Evolutionary conservation across 495 filamentous ascomycete genomes (phyloP).

Genomic region (Hypoxylon perforatum): DNA sequence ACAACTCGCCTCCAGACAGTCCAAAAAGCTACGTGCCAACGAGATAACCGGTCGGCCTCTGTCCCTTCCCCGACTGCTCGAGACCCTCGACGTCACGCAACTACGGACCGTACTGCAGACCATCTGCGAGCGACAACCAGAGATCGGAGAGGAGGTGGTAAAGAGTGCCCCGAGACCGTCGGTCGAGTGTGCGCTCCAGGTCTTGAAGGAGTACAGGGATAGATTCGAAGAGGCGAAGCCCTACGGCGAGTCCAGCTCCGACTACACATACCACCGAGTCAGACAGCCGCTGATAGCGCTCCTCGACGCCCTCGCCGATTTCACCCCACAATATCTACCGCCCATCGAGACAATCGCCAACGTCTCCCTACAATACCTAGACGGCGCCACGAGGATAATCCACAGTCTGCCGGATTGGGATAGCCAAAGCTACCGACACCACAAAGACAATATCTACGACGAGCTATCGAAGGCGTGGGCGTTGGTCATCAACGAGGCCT

Average conservation of each 20-base stretch:
- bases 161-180: slow-evolving; percentile 85
- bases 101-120: slow-evolving; percentile 83
- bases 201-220: slow-evolving; percentile 83
- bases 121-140: slow-evolving; percentile 89
- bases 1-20: slow-evolving; percentile 67
- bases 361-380: slow-evolving; percentile 83
- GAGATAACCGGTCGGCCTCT: slow-evolving; percentile 84
- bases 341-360: slow-evolving; percentile 85
- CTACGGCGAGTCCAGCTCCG: slow-evolving; percentile 83
- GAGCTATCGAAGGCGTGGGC: slow-evolving; percentile 95
- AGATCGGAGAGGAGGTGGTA: slow-evolving; percentile 83
- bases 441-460: slow-evolving; percentile 94
- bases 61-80: slow-evolving; percentile 82
- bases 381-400: slow-evolving; percentile 88
- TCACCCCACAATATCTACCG: slow-evolving; percentile 93
- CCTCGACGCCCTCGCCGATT: slow-evolving; percentile 90
- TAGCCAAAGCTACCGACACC: slow-evolving; percentile 83
- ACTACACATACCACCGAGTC: slow-evolving; percentile 95
- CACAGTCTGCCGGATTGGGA: slow-evolving; percentile 90
- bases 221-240: slow-evolving; percentile 84
- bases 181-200: slow-evolving; percentile 79
- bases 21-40: slow-evolving; percentile 68
- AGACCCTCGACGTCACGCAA: slow-evolving; percentile 87
- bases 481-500: slow-evolving; percentile 88
- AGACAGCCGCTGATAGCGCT: slow-evolving; percentile 81